Percentiles rank a stretch among this genome's conserved stretches.
These are phyloP conservation scores for Pachysolen tannophilus DNA, from an alignment of 805 yeast genomes.

Conservation along the genomic window DNA sequence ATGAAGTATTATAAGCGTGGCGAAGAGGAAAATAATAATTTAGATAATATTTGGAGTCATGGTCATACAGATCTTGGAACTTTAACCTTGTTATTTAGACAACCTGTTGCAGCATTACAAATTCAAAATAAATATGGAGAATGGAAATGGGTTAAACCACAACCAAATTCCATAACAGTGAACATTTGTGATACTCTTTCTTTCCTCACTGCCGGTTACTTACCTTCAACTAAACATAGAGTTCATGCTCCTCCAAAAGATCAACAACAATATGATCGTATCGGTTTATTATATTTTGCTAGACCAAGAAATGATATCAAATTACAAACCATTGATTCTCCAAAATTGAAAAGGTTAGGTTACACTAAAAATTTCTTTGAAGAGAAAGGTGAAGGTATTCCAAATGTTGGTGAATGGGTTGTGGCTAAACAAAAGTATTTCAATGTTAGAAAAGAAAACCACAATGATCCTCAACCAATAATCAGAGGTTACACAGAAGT, in stretches of 20 bases:
- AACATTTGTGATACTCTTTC: conserved; percentile 29
- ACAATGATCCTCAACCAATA: conserved; percentile 5
- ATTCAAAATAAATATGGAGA: conserved; percentile 24
- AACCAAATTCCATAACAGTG: conserved; percentile 24
- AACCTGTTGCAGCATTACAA: conserved; percentile 28
- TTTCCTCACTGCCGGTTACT: conserved; percentile 41
- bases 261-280: conserved; percentile 27
- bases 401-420: conserved; percentile 13
- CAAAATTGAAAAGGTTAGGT: conserved; percentile 28
- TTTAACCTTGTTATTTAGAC: conserved; percentile 26
- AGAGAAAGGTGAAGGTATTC: conserved; percentile 5
- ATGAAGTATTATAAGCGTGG: conserved; percentile 28
- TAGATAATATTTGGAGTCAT: conserved; percentile 33
- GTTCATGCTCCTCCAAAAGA: conserved; percentile 39
- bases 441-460: conserved; percentile 7
- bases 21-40: conserved; percentile 21
- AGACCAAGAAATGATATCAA: conserved; percentile 27
- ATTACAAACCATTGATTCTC: conserved; percentile 34
- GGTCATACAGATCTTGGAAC: conserved; percentile 48
- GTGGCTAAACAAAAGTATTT: conserved; percentile 12
- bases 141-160: conserved; percentile 29
- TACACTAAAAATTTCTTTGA: too few relatives aligned
- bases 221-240: conserved; percentile 37
- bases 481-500: conserved; percentile 12
- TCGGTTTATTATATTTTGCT: conserved; percentile 34